Evolutionary conservation across 2,329 filamentous ascomycete species (phyloP), one percentile per base, ranked within the genome.

Genomic region (Colletotrichum endophyticum): DNA sequence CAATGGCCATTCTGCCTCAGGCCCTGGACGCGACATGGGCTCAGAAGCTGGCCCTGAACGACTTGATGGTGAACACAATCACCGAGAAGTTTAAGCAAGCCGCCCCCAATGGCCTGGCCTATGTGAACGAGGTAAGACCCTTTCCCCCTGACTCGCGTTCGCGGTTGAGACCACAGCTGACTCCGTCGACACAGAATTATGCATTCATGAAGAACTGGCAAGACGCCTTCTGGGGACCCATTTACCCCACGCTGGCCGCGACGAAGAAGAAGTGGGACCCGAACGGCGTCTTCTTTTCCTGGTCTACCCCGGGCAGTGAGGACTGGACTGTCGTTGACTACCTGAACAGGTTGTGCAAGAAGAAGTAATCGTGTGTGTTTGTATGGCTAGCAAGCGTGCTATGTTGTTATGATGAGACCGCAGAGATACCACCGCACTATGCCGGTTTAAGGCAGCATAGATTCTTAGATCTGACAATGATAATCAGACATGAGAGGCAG

Each of bases 241-340:
- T 77, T 16, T 78, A 77, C 36, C 70, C 76, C 3, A 79, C 76
- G 13, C 79, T 91, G 13, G 73, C 84, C n/a, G 49, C 53, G 0
- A 83, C 91, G 27, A 92, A 92, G 85, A 80, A 83, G 44, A 87
- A 85, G 79, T 91, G 87, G 78, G 91, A 91, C 78, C 83, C 86
- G 1, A 72, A 82, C 2, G 79, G 81, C 3, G 74, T 92, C 6
- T 89, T 89, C 36, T 89, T 89, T 67, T 70, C 75, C 4, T 72
- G 68, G 67, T 78, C 75, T 27, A 78, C 77, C 13, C 77, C 77
- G 5, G 77, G 77, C 3, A 76, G 75, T 4, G 77, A 78, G 36
- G 73, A 72, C 5, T 78, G 77, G 77, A 70, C 27, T 22, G 57
- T 76, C 16, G 62, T 78, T 2, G 77, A 78, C 70, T 78, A 78